Evolutionary conservation across 2,329 filamentous ascomycete genomes (phyloP).

Genomic region (Fusarium metavorans): DNA sequence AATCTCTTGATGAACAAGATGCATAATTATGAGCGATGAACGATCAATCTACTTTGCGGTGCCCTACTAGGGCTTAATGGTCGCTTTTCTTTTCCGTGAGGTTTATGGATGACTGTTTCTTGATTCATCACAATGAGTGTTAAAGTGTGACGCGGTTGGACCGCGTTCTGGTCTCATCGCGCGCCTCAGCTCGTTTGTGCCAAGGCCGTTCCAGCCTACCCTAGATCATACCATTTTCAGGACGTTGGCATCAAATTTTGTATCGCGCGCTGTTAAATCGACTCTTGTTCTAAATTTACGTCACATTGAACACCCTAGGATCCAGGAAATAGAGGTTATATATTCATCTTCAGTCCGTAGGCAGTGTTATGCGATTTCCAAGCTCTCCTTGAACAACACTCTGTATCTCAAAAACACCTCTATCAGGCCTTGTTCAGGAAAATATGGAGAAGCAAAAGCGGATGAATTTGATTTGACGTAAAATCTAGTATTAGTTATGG

Average conservation of each 20-base stretch:
- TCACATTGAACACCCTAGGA: no score
- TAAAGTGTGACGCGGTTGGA: neutral
- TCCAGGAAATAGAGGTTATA: no score
- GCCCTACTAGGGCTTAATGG: neutral
- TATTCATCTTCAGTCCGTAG: neutral
- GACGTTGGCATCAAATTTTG: neutral
- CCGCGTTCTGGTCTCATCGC: neutral
- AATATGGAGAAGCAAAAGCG: no score
- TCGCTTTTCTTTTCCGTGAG: neutral
- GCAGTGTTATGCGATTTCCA: neutral
- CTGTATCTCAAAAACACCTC: no score
- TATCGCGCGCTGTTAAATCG: neutral
- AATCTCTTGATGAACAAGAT: slow-evolving; percentile 45
- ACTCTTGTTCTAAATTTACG: neutral
- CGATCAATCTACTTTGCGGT: neutral
- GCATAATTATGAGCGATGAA: slow-evolving; percentile 25
- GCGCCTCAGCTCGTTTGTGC: neutral
- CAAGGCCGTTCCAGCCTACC: neutral
- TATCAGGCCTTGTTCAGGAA: no score
- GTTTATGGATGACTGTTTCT: neutral
- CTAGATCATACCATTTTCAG: neutral
- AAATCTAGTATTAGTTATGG: neutral
- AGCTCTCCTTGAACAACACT: neutral
- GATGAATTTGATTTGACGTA: neutral
- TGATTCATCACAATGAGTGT: neutral